Evolutionary conservation across 2,329 filamentous ascomycete genomes (phyloP), one percentile per base, ranked within the genome.

Genomic region (Fusarium sp.): DNA sequence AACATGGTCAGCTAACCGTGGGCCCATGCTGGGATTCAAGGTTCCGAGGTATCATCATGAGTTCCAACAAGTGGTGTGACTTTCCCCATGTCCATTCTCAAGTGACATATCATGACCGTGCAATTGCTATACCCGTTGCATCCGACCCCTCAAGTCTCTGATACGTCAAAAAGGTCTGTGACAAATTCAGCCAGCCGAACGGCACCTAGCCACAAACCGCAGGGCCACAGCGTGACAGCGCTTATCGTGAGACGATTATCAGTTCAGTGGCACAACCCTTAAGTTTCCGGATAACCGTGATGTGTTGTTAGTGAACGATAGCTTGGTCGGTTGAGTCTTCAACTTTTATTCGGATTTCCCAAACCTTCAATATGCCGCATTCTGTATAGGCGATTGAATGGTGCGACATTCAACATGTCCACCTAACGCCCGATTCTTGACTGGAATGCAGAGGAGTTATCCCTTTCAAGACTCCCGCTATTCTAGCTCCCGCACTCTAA

Each of bases 391-490:
- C 33, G 24, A 48, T 28, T 28, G 31, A 15, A 65, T 72, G 61
- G 60, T 53, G 49, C 29, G 44, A 61, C 50, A 42, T 38, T 39
- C 49, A 3, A 60, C 53, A 57, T 37, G 35, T 38, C n/a, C 21
- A 50, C 28, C 41, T 54, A 39, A 59, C 38, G 53, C 44, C 47
- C 43, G n/a, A 56, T 48, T 55, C 15, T 41, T 16, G n/a, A 69
- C 63, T 74, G 73, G 73, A 75, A 75, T 74, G 69, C 42, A 54
- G 46, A 63, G 50, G 44, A 56, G 43, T 33, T 31, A 58, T 63
- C 38, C 26, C 65, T 68, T 63, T 50, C 24, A 26, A 42, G 42
- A 53, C 24, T 35, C 9, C 42, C 39, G 31, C 29, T 35, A 44
- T 35, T 24, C 43, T 56, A 35, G 46, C 29, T 63, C 47, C 47